These are phyloP conservation scores for Solanum stenotomum DNA, from an alignment of 257 asterid species.

Conservation along the genomic window DNA sequence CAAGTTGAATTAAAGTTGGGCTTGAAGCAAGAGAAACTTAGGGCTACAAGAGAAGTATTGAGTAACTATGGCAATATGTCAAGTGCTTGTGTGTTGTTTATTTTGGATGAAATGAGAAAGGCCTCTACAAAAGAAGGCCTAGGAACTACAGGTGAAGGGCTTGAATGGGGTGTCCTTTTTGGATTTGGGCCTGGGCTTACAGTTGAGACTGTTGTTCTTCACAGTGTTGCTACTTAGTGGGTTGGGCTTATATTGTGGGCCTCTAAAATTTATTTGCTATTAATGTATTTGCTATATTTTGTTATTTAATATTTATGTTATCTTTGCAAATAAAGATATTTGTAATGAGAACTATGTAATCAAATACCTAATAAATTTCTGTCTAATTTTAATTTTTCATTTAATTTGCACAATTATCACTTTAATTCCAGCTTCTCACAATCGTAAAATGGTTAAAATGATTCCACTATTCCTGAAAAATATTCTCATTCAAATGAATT, in stretches of 20 bases:
- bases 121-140: slow-evolving; percentile 40
- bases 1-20: slow-evolving; percentile 45
- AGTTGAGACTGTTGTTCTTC: slow-evolving; percentile 65
- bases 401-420: neutral
- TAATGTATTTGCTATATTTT: neutral
- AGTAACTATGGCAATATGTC: slow-evolving; percentile 67
- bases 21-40: slow-evolving; percentile 36
- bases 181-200: slow-evolving; percentile 81
- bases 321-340: neutral
- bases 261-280: neutral
- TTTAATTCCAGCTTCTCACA: neutral
- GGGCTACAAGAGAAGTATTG: slow-evolving; percentile 44
- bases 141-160: slow-evolving; percentile 59
- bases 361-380: neutral
- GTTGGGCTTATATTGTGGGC: neutral
- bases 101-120: slow-evolving; percentile 69
- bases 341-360: neutral
- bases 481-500: neutral
- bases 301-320: neutral
- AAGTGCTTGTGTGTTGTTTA: slow-evolving; percentile 50
- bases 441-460: neutral
- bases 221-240: slow-evolving; percentile 26
- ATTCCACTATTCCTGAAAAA: neutral
- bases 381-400: neutral
- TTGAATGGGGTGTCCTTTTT: slow-evolving; percentile 62